Base-by-base conservation (phyloP, 2,329 filamentous ascomycete genomes). In the Cladosporium phlei region DNA sequence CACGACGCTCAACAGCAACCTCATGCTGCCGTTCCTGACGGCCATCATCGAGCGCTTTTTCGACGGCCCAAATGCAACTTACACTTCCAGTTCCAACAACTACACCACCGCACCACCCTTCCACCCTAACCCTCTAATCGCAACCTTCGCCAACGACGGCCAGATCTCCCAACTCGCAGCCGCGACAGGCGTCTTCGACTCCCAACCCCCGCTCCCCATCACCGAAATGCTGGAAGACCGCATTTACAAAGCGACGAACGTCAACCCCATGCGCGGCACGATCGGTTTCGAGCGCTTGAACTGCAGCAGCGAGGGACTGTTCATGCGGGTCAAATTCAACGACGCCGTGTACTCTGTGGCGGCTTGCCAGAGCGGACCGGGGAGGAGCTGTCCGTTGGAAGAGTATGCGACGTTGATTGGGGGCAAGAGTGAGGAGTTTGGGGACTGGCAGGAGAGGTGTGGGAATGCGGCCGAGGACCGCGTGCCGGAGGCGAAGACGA, bases 81-180 rank as follows among this genome's bases (percentile, higher is more conserved):
- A 78, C 28, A 71, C 62, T 2, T 33, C 14, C 14, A 67, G 64
- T 9, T 33, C 14, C 14, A 67, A 64, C 10, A 63, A 64, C 3
- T 70, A 76, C 20, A 74, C 75, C 4, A 66, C 64, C 4, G n/a
- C n/a, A n/a, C n/a, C n/a, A n/a, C 59, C 57, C 0, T 80, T 77
- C 52, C 57, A 61, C 3, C 59, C 83, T 0, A 79, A 80, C 5
- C 75, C 73, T 30, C 66, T 86, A 16, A 70, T 84, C 9, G 74
- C 80, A 39, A 72, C 72, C 1, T 86, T 86, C 59, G 66, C 80
- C 28, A 83, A 85, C 50, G 82, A 85, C 54, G 80, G 81, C 3
- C 82, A 85, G 56, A 71, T 85, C 30, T 79, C 75, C 38, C 75
- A 85, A 62, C 66, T 85, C 5, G 73, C 77, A 0, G 74, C 78